Base-by-base conservation (phyloP, 352 stramenopile genomes). In the Globisporangium orthogonon region DNA sequence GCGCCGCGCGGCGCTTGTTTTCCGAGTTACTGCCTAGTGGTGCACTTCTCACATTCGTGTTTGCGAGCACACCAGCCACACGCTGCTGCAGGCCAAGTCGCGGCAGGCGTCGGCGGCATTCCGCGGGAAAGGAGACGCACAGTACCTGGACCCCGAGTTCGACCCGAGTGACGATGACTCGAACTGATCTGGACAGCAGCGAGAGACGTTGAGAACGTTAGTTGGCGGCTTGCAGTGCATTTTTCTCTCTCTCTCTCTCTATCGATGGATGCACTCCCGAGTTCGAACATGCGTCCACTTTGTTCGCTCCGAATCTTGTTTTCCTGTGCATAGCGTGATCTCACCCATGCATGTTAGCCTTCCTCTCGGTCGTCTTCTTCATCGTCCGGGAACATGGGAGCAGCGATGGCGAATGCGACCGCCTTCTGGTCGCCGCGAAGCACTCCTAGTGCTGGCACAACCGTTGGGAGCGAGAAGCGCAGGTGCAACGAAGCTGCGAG, bases 91-190 rank as follows among this genome's bases (percentile, higher is more conserved):
- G 47, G 82, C 79, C 28, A 87, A 89, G 39, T 78, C 74, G 31
- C 68, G 78, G 3, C 80, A 92, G 58, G 71, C 76, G 18, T 66
- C 70, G 7, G 72, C 69, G 3, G 67, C 69, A 7, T 65, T 66
- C 43, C 73, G 70, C 40, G 68, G 73, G 7, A 83, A 71, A 57
- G 71, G 62, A 35, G 74, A 71, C 29, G 54, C 60, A 31, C 72
- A 67, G 46, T 88, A 87, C 51, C 69, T 87, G 48, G 80, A 91
- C 60, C 78, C 79, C 0, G 83, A 93, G 65, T 89, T 43, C 61
- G 83, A 93, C 51, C 65, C 78, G 29, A 93, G 80, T 57, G 83
- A 93, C 54, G 83, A 93, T 23, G 80, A 93, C 48, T 91, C 80
- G 60, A 89, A 67, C 54, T 91, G 63, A 51, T 7, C 30, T 17